A percentile compares a stretch with the other conserved stretches of the same genome.
Conservation (phyloP, 148 eudicot species). For the Gaultheria prostrata region DNA sequence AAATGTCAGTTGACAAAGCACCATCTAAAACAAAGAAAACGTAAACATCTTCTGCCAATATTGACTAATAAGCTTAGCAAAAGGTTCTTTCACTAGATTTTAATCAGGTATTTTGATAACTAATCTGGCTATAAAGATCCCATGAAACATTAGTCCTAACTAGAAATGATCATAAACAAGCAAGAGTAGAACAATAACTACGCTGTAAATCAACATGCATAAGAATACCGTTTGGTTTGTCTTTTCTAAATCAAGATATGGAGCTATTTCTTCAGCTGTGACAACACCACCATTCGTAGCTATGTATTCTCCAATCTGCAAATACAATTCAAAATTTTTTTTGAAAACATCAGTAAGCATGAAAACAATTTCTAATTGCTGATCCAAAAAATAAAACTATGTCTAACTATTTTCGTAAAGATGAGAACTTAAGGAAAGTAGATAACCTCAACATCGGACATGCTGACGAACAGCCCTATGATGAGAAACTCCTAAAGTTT, state of each 20-base stretch:
- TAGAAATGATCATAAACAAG: constrained; percentile 6
- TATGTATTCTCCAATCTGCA: constrained; percentile 86
- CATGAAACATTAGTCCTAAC: constrained; percentile 11
- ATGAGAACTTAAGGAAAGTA: not conserved
- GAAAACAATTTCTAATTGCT: not conserved
- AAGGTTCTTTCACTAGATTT: not conserved
- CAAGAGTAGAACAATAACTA: constrained; percentile 13
- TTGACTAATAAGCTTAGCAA: not conserved
- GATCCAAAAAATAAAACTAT: too few species aligned
- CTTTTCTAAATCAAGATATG: constrained; percentile 78
- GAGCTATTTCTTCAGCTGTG: constrained; percentile 97
- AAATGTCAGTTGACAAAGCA: not conserved
- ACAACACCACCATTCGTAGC: constrained; percentile 85
- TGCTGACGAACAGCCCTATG: not conserved
- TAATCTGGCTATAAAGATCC: not conserved
- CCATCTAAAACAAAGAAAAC: not conserved
- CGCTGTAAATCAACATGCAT: not conserved
- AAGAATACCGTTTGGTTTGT: constrained; percentile 38
- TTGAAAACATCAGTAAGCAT: not conserved
- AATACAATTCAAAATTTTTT: constrained; percentile 17
- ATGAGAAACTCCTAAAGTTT: not conserved
- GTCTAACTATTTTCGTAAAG: not conserved
- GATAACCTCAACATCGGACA: not conserved
- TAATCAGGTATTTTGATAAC: not conserved
- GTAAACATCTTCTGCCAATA: not conserved